phyloP scores from a whole-genome alignment of 306 rosid species.

The Castanea crenata region DNA sequence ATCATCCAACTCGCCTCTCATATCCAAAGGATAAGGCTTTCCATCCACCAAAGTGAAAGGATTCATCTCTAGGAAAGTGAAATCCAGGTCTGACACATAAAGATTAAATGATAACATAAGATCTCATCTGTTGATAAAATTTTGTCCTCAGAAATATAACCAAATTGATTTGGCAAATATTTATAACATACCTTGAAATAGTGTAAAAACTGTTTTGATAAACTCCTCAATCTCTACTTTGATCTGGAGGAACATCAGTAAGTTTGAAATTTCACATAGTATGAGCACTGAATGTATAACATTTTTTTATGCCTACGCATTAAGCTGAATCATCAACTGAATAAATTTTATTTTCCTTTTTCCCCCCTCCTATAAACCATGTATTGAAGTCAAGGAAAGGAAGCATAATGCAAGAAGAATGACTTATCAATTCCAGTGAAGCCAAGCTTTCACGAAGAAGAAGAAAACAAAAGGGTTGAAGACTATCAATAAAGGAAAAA shows the following conservation, averaged over 20 bases:
- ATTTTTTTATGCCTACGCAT: neutral
- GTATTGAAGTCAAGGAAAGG: no score
- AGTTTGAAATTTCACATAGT: neutral
- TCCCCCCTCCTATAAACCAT: no score
- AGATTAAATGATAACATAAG: slow-evolving; percentile 14
- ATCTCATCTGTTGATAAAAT: neutral
- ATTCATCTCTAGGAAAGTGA: slow-evolving; percentile 97
- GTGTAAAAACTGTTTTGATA: slow-evolving; percentile 59
- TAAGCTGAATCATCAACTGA: no score
- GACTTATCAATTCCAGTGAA: slow-evolving; percentile 4
- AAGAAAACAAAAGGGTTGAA: neutral
- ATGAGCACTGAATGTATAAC: no score
- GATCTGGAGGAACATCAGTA: slow-evolving; percentile 44
- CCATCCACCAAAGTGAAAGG: slow-evolving; percentile 85
- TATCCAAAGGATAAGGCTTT: slow-evolving; percentile 98
- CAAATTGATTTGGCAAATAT: neutral
- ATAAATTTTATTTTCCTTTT: no score
- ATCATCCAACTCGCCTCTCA: slow-evolving; percentile 98
- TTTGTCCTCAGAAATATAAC: slow-evolving; percentile 1
- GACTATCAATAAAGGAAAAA: neutral
- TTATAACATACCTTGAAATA: slow-evolving; percentile 74
- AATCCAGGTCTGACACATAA: slow-evolving; percentile 75
- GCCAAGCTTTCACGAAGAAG: neutral
- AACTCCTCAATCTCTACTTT: slow-evolving; percentile 80
- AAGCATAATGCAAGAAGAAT: neutral